These are phyloP conservation scores for Closterium sp. DNA, from an alignment of 139 green algal species.

Conservation along the genomic window DNA sequence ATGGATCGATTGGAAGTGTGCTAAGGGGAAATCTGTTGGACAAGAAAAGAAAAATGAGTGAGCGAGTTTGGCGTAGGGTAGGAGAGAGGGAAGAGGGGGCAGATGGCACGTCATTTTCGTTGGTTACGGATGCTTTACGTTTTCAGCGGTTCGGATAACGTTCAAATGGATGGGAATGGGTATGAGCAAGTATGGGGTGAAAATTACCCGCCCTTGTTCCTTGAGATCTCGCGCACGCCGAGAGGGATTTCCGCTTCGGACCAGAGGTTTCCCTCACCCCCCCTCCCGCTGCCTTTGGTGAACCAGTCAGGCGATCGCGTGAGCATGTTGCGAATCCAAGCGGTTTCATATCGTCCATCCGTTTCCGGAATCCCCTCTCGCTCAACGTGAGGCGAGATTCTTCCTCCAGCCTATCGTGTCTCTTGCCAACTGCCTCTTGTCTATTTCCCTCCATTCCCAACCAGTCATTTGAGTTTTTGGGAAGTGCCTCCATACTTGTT, in stretches of 20 bases:
- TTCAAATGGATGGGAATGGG: too few relatives aligned
- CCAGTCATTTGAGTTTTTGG: not conserved
- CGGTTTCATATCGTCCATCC: not conserved
- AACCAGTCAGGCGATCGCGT: not conserved
- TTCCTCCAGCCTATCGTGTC: not conserved
- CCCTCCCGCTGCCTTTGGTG: not conserved
- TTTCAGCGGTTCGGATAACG: too few relatives aligned
- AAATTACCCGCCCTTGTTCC: too few relatives aligned
- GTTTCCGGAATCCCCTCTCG: too few relatives aligned
- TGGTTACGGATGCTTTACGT: too few relatives aligned
- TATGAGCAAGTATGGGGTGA: too few relatives aligned
- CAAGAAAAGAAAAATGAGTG: too few relatives aligned
- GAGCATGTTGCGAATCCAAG: not conserved
- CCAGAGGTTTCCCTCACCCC: not conserved
- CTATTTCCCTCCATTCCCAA: not conserved
- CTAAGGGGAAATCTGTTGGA: too few relatives aligned
- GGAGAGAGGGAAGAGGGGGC: too few relatives aligned
- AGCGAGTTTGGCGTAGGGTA: too few relatives aligned
- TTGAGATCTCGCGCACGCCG: not conserved
- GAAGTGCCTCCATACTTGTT: not conserved
- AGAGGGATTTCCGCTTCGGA: not conserved
- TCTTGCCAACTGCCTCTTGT: not conserved
- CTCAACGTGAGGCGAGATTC: not conserved
- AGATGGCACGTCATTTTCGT: too few relatives aligned
- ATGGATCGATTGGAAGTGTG: too few relatives aligned